Base-by-base conservation (phyloP, 495 filamentous ascomycete genomes). In the Penicillium daleae region DNA sequence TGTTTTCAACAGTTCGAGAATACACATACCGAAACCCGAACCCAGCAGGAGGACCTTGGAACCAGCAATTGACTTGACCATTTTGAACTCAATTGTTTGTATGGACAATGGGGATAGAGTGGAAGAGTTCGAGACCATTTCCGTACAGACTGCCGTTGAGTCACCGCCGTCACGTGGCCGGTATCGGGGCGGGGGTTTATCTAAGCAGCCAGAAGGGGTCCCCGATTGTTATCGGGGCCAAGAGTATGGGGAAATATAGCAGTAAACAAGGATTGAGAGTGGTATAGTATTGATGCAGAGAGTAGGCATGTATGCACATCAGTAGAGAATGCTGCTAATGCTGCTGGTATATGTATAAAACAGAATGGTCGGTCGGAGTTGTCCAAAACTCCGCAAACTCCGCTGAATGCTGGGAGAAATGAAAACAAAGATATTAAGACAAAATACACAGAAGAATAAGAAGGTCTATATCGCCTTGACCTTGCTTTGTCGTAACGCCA, bases 11-110 rank as follows among this genome's bases (percentile, higher is more conserved):
- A 19, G 29, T 48, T n/a, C 3, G 59, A 35, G 40, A 40, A 4
- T 52, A 26, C 37, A 46, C 75, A 13, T 72, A 80, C 78, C 90
- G 77, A 93, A 93, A 66, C 91, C 90, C 49, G 89, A 85, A 62
- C 90, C 91, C 55, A 92, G 82, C 71, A 92, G 85, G 40, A 92
- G 86, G 74, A 89, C 89, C 68, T 83, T 85, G 31, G 78, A 78
- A 68, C 78, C 78, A 68, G 78, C 74, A 54, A 80, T 60, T 71
- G 70, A 68, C 59, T 69, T 70, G 61, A 67, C 64, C 74, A 78
- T 76, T 62, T 57, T 76, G 72, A 68, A 33, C 49, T 62, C 31
- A 63, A 65, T 64, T 71, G 52, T 56, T 61, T 66, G 29, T 57
- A 54, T 42, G 59, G 24, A 31, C 29, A 58, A 49, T 59, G 49